Evolutionary conservation across 768 basidiomycete genomes (phyloP).

Genomic region (Rhodocollybia butyracea): DNA sequence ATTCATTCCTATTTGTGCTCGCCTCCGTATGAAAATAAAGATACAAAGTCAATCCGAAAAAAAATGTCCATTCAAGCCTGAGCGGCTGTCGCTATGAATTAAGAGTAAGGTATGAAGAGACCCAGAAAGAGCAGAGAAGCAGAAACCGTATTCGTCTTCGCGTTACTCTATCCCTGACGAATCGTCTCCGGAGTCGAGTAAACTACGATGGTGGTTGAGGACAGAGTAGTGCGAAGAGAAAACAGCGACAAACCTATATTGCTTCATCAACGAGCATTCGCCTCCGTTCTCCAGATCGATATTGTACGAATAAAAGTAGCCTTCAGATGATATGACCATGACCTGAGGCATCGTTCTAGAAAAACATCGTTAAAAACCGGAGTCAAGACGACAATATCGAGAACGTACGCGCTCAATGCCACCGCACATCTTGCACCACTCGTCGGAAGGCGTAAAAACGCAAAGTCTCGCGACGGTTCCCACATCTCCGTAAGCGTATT

Average conservation of each 20-base stretch:
- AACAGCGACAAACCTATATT: slow-evolving; percentile 61
- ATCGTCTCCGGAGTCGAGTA: slow-evolving; percentile 4
- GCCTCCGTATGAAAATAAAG: too few relatives aligned
- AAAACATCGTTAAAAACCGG: background rate
- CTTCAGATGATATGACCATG: slow-evolving; percentile 95
- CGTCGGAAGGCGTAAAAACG: slow-evolving; percentile 79
- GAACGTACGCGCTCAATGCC: slow-evolving; percentile 78
- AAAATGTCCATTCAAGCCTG: too few relatives aligned
- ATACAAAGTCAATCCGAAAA: too few relatives aligned
- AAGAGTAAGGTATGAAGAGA: background rate
- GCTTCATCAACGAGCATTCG: slow-evolving; percentile 92
- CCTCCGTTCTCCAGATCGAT: slow-evolving; percentile 97
- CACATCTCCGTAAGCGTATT: slow-evolving; percentile 92
- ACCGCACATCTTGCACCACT: slow-evolving; percentile 81
- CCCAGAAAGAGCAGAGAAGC: too few relatives aligned
- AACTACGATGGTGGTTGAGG: background rate
- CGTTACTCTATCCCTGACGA: slow-evolving; percentile 1
- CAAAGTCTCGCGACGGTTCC: slow-evolving; percentile 96
- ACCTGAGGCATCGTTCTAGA: slow-evolving; percentile 89
- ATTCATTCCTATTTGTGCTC: too few relatives aligned
- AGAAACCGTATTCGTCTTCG: background rate
- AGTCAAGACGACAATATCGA: background rate
- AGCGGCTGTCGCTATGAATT: too few relatives aligned
- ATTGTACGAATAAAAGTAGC: slow-evolving; percentile 92
- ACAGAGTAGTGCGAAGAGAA: background rate